Base-by-base conservation (phyloP, 73 alveolate genomes). In the Symbiodinium natans region DNA sequence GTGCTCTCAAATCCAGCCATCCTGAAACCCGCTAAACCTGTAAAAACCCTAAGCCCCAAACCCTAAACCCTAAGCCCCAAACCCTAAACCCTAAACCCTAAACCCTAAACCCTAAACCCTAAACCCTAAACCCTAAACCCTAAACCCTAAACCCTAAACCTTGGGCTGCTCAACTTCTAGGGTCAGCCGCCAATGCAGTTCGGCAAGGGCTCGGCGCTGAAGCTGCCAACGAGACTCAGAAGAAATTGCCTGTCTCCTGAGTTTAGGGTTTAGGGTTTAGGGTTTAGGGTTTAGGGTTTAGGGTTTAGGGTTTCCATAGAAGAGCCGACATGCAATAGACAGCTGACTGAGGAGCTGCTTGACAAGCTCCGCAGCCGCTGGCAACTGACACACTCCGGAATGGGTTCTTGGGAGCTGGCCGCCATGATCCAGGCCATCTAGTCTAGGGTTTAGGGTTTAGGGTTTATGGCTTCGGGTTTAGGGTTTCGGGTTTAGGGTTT, bases 121-220 rank as follows among this genome's bases (percentile, higher is more conserved):
- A 17, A 17, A 48, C 63, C 63, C 63, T 10, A 48, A 48, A 48
- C 8, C 63, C 63, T 17, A 48, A 48, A 48, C 8, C 63, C 63
- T 48, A 8, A 48, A 48, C 17, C 63, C 8, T 8, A 17, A 8
- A 48, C 63, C 63, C 63, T 17, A 10, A 17, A 48, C 8, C 63
- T 10, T 10, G 17, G 39, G 21, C 38, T 29, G 17, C 31, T 2
- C 11, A 8, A 13, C 39, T 29, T 29, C 82, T 63, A 63, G 82
- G 84, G 41, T n/a, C 84, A 73, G 84, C 84, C 10, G 41, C 84
- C 84, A 19, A 73, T 27, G 84, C 43, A 21, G 43, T 73, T n/a
- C 8, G 84, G 42, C 41, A 34, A 33, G 42, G 84, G 10, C 84
- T 73, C 15, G 84, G 84, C 40, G 42, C 25, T 11, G 42, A 73